Evolutionary conservation across 345 rosid species (phyloP).

Genomic region (Eucalyptus melliodora): DNA sequence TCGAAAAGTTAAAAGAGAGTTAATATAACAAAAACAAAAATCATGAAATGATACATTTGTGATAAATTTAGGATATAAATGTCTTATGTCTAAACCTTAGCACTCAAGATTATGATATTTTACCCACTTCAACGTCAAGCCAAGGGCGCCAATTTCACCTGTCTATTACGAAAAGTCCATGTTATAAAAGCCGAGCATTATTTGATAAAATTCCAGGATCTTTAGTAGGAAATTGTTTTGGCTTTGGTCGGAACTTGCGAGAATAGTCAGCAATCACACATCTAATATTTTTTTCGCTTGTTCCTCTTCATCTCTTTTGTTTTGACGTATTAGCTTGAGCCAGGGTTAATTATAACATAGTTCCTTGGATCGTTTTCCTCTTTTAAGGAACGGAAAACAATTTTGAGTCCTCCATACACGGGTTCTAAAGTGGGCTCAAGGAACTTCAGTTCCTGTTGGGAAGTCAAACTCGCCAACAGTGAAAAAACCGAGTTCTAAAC

Average conservation of each 20-base stretch:
- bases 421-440: neutral
- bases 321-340: neutral
- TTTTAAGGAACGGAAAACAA: neutral
- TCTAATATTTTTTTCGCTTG: neutral
- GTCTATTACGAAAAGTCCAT: neutral
- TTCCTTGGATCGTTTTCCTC: neutral
- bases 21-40: no score
- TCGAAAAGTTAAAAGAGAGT: neutral
- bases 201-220: neutral
- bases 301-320: neutral
- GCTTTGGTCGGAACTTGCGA: neutral
- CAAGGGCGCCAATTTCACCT: neutral
- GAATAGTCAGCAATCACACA: neutral
- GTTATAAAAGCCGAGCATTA: neutral
- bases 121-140: neutral
- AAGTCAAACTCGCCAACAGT: neutral
- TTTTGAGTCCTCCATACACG: neutral
- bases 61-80: neutral
- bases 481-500: neutral
- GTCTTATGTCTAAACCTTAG: neutral
- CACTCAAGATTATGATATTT: neutral
- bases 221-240: neutral
- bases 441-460: neutral
- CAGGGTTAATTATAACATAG: neutral
- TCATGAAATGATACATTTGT: rapidly evolving